Conservation (phyloP, 2,329 filamentous ascomycete genomes). For the Sclerotinia trifoliorum region DNA sequence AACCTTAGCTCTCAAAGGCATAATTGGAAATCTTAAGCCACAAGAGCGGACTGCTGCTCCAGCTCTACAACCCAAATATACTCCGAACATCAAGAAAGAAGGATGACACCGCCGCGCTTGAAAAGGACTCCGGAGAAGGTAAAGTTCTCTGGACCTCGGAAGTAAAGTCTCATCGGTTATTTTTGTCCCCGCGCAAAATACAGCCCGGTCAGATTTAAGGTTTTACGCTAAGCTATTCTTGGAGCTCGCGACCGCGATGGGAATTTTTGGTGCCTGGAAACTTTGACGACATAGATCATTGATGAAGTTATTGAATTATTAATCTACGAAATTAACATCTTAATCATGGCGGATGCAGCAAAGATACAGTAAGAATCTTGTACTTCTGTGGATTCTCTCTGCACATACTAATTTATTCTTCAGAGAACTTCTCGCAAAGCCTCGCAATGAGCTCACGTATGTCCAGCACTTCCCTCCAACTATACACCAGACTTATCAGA, state of each 20-base stretch:
- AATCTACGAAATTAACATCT: slow-evolving; percentile 32
- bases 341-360: slow-evolving; percentile 60
- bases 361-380: slow-evolving; percentile 63
- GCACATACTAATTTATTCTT: slow-evolving; percentile 29
- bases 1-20: slow-evolving; percentile 81
- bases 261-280: slow-evolving; percentile 29
- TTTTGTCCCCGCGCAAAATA: slow-evolving; percentile 20
- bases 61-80: slow-evolving; percentile 53
- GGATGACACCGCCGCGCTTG: slow-evolving; percentile 23
- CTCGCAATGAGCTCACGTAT: slow-evolving; percentile 87
- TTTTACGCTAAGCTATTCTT: slow-evolving; percentile 32
- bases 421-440: slow-evolving; percentile 87
- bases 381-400: neutral
- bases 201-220: slow-evolving; percentile 22
- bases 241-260: slow-evolving; percentile 25
- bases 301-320: slow-evolving; percentile 18
- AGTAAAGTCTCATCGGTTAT: slow-evolving; percentile 24
- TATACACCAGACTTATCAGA: slow-evolving; percentile 26
- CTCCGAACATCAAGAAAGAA: slow-evolving; percentile 55
- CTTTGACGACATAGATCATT: slow-evolving; percentile 25
- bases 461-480: slow-evolving; percentile 41
- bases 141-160: slow-evolving; percentile 22
- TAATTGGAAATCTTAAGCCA: slow-evolving; percentile 49
- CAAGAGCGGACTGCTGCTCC: slow-evolving; percentile 50
- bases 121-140: slow-evolving; percentile 26